Evolutionary conservation across 225 moss, liverwort and hornwort genomes (phyloP).

Genomic region (Straminergon stramineum): DNA sequence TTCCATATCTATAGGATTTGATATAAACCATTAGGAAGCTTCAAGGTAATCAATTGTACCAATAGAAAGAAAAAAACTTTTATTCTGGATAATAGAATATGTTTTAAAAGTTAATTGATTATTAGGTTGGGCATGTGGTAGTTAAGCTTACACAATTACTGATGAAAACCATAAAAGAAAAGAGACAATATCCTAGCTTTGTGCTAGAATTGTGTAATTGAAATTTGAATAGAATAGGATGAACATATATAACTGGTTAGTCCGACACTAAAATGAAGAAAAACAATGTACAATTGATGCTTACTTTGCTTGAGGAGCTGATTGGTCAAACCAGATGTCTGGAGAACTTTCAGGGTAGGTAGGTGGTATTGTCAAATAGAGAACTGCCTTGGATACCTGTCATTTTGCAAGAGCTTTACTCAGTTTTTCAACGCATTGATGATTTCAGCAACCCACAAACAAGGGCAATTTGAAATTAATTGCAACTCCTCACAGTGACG

Average conservation of each 20-base stretch:
- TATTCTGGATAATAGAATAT: not conserved
- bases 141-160: not conserved
- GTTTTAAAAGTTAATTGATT: not conserved
- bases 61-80: not conserved
- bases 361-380: conserved; percentile 64
- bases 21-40: not conserved
- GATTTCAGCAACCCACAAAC: not conserved
- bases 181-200: not conserved
- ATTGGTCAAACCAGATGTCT: conserved; percentile 52
- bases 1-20: not conserved
- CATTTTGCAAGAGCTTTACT: not conserved
- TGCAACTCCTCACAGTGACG: not conserved
- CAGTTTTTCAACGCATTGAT: not conserved
- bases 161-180: not conserved
- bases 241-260: not conserved
- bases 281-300: not conserved
- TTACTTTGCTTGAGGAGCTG: conserved; percentile 64
- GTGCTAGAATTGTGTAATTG: not conserved
- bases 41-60: not conserved
- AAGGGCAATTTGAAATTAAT: not conserved
- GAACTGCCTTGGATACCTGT: conserved; percentile 62
- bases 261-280: not conserved
- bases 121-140: not conserved
- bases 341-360: conserved; percentile 84
- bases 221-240: not conserved